Percentiles rank a stretch among this genome's conserved stretches.
Conservation (phyloP, 495 filamentous ascomycete genomes). For the Aspergillus ostianus region DNA sequence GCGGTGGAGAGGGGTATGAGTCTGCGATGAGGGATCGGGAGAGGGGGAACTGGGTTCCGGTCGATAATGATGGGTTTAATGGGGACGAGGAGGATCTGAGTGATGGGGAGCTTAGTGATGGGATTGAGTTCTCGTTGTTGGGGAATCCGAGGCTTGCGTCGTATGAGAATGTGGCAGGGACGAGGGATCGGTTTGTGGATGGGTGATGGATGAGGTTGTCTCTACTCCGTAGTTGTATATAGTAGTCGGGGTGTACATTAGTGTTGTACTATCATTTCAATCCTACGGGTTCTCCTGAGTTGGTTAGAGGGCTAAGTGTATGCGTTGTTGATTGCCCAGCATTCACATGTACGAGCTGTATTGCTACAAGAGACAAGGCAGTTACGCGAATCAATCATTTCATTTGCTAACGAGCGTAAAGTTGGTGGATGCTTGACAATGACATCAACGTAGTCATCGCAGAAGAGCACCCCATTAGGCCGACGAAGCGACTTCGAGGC, state of each 20-base stretch:
- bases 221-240: too few relatives aligned
- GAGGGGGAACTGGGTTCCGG: not conserved
- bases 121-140: conserved; percentile 14
- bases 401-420: not conserved
- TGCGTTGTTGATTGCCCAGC: too few relatives aligned
- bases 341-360: too few relatives aligned
- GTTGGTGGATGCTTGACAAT: not conserved
- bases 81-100: conserved; percentile 14
- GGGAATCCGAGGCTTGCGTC: conserved; percentile 1
- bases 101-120: conserved; percentile 14
- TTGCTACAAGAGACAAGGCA: too few relatives aligned
- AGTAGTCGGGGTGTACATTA: not conserved
- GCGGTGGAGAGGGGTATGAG: not conserved
- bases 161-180: not conserved
- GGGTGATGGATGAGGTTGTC: not conserved
- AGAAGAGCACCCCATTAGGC: conserved; percentile 20
- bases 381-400: too few relatives aligned
- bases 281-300: too few relatives aligned
- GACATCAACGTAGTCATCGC: not conserved
- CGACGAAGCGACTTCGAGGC: conserved; percentile 32
- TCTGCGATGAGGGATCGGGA: not conserved
- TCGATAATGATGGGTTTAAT: conserved; percentile 4
- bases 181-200: not conserved
- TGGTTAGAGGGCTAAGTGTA: too few relatives aligned
- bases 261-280: not conserved